Conservation (phyloP, 176 grass and related monocot genomes). For the Carex kokanica region DNA sequence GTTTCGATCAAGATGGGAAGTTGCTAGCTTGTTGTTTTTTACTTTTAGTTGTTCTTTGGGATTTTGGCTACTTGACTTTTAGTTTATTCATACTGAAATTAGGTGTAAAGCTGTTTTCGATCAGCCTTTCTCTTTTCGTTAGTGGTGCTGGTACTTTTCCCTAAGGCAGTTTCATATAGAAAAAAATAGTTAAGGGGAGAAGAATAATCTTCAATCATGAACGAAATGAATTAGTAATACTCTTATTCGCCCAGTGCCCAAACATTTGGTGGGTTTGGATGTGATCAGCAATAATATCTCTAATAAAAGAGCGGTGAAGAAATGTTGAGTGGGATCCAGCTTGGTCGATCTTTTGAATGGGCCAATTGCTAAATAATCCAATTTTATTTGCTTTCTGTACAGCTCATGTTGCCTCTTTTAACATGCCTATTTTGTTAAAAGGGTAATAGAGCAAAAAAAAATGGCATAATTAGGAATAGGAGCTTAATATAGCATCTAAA, state of each 20-base stretch:
- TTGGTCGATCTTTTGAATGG: not conserved
- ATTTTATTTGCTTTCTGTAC: not conserved
- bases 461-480: not conserved
- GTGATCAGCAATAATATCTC: not conserved
- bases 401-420: not conserved
- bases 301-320: not conserved
- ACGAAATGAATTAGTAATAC: not conserved
- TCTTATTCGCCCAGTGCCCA: not conserved
- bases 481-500: too few relatives aligned
- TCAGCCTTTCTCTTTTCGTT: not conserved
- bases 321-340: not conserved
- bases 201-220: not conserved
- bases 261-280: not conserved
- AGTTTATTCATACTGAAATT: not conserved
- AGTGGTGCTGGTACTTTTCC: not conserved
- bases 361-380: not conserved
- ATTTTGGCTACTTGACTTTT: not conserved
- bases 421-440: too few relatives aligned
- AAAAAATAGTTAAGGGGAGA: not conserved
- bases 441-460: not conserved
- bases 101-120: slow-evolving; percentile 10
- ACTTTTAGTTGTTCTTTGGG: not conserved
- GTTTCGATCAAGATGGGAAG: too few relatives aligned
- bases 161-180: not conserved
- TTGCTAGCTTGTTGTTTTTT: too few relatives aligned